Percentiles rank a stretch among this genome's conserved stretches.
These are phyloP conservation scores for Ambrosia hybrid DNA, from an alignment of 140 eudicot genomes.

Conservation along the genomic window DNA sequence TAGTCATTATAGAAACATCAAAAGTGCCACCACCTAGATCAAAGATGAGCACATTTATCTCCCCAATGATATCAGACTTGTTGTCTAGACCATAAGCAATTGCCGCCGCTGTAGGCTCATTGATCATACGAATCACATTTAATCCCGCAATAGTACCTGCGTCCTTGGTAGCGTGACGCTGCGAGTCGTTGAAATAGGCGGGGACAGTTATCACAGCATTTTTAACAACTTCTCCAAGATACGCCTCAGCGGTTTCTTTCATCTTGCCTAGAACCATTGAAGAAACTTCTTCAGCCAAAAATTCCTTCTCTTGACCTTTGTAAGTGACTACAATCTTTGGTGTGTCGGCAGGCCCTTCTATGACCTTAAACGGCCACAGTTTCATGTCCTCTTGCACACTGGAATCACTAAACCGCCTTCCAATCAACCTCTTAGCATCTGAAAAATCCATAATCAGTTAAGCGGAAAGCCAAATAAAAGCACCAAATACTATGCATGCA, in stretches of 20 bases:
- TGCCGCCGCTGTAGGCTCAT: slow-evolving; percentile 18
- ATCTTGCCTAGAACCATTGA: slow-evolving; percentile 18
- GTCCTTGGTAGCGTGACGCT: slow-evolving; percentile 20
- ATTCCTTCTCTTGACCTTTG: slow-evolving; percentile 13
- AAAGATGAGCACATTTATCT: slow-evolving; percentile 11
- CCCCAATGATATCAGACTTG: background rate
- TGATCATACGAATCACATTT: slow-evolving; percentile 10
- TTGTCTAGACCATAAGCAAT: slow-evolving; percentile 14
- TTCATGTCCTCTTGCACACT: background rate
- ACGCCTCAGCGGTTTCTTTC: slow-evolving; percentile 17
- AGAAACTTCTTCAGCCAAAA: slow-evolving; percentile 15
- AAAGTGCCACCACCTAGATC: slow-evolving; percentile 13
- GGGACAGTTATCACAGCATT: slow-evolving; percentile 19
- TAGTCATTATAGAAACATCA: slow-evolving; percentile 8
- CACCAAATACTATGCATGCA: too few relatives aligned
- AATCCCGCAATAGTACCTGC: slow-evolving; percentile 18
- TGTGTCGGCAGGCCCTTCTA: background rate
- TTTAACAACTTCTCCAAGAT: slow-evolving; percentile 8
- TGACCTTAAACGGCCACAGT: slow-evolving; percentile 11
- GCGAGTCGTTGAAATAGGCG: slow-evolving; percentile 12
- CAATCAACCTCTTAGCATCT: slow-evolving; percentile 21
- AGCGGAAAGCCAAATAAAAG: background rate
- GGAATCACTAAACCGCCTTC: slow-evolving; percentile 9
- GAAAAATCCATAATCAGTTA: background rate
- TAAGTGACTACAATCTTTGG: slow-evolving; percentile 14